Evolutionary conservation across 768 basidiomycete genomes (phyloP).

Genomic region (Phanerochaete sordida): DNA sequence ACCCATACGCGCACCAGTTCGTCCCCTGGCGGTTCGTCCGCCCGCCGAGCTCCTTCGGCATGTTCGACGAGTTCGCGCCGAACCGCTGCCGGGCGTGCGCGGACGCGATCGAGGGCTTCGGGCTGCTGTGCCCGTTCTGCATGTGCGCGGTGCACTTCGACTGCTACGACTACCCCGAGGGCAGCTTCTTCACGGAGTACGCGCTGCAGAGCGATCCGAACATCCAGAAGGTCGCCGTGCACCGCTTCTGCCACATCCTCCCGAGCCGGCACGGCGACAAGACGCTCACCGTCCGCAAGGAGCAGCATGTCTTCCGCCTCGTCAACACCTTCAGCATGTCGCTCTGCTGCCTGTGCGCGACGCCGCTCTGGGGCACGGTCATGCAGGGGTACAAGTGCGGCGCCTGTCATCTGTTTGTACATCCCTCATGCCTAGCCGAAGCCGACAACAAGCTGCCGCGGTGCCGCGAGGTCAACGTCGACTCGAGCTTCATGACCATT

Average conservation of each 20-base stretch:
- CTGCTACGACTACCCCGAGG: constrained; percentile 72
- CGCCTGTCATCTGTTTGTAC: constrained; percentile 59
- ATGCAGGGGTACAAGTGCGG: constrained; percentile 63
- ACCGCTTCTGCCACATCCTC: constrained; percentile 54
- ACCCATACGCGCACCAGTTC: constrained; percentile 58
- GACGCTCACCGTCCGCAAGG: constrained; percentile 20
- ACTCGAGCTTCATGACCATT: constrained; percentile 48
- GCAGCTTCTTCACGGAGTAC: constrained; percentile 57
- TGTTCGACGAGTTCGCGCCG: constrained; percentile 32
- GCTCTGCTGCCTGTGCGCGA: constrained; percentile 63
- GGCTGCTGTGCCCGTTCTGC: constrained; percentile 69
- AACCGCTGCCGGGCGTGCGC: constrained; percentile 56
- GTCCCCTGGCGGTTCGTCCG: constrained; percentile 60
- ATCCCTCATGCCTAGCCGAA: constrained; percentile 42
- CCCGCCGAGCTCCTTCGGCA: constrained; percentile 16
- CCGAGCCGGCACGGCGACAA: constrained; percentile 26
- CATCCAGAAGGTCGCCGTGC: constrained; percentile 56
- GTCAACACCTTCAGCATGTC: constrained; percentile 72
- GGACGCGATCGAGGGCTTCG: constrained; percentile 58
- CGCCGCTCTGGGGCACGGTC: constrained; percentile 71
- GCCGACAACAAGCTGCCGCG: constrained; percentile 25
- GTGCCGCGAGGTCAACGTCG: constrained; percentile 38
- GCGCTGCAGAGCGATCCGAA: constrained; percentile 38
- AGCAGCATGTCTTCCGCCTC: constrained; percentile 49
- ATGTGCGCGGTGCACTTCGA: constrained; percentile 69